A percentile compares a stretch with the other conserved stretches of the same genome.
Conservation (phyloP, 2,329 filamentous ascomycete species). For the Arthrobotrys entomopaga region DNA sequence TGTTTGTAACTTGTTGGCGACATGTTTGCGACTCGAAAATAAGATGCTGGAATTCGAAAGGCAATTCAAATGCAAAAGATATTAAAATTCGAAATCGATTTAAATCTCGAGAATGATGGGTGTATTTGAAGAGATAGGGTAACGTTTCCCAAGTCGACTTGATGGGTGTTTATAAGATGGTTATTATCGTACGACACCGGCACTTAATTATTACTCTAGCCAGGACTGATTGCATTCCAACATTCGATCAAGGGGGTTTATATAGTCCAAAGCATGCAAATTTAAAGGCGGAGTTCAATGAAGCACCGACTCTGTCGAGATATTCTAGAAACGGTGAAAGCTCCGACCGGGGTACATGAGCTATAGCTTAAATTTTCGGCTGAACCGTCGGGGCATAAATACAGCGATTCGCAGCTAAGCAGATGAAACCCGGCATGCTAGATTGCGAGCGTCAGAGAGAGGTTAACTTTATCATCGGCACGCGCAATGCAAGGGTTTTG, state of each 20-base stretch:
- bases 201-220: constrained; percentile 5
- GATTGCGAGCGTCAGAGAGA: too few species aligned
- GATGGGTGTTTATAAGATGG: background rate
- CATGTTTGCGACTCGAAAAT: constrained; percentile 9
- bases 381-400: constrained; percentile 28
- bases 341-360: constrained; percentile 30
- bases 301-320: background rate
- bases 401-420: background rate
- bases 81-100: too few species aligned
- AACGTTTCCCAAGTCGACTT: too few species aligned
- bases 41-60: too few species aligned
- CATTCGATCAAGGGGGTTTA: constrained; percentile 12
- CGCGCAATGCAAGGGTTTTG: constrained; percentile 14
- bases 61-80: too few species aligned
- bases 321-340: constrained; percentile 45
- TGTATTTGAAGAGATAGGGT: background rate
- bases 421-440: background rate
- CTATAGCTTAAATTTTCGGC: constrained; percentile 33
- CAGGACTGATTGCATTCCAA: background rate
- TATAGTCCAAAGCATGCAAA: constrained; percentile 24
- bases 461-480: constrained; percentile 16
- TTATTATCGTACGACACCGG: background rate
- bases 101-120: too few species aligned
- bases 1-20: constrained; percentile 62
- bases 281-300: background rate